Percentiles rank a stretch among this genome's conserved stretches.
phyloP scores from a whole-genome alignment of 2,329 filamentous ascomycete species.

The Sphaerulina populicola region DNA sequence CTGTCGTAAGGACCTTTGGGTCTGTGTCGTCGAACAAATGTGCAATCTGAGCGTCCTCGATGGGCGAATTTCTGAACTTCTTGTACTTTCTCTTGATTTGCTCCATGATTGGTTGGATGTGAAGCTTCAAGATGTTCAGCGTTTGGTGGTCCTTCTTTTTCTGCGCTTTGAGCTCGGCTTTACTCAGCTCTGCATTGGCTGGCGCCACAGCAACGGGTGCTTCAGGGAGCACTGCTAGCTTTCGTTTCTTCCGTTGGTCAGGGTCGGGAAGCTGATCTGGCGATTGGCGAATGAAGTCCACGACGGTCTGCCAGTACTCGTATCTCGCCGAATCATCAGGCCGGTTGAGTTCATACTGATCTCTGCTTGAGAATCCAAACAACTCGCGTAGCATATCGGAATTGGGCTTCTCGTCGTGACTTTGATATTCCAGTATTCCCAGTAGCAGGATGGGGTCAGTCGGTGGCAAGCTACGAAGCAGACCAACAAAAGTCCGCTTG shows the following conservation, averaged over 20 bases:
- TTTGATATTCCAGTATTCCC: slow-evolving; percentile 63
- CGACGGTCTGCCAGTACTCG: slow-evolving; percentile 69
- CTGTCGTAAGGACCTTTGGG: slow-evolving; percentile 55
- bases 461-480: slow-evolving; percentile 74
- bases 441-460: slow-evolving; percentile 84
- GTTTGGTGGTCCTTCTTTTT: slow-evolving; percentile 74
- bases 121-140: slow-evolving; percentile 78
- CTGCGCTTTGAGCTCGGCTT: slow-evolving; percentile 71
- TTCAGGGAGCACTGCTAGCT: slow-evolving; percentile 66
- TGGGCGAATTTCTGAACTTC: slow-evolving; percentile 73
- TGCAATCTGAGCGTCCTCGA: slow-evolving; percentile 63
- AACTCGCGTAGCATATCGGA: slow-evolving; percentile 60
- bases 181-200: slow-evolving; percentile 58
- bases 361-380: slow-evolving; percentile 78
- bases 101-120: slow-evolving; percentile 92
- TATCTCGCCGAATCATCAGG: slow-evolving; percentile 57
- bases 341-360: slow-evolving; percentile 60
- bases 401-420: slow-evolving; percentile 46
- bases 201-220: slow-evolving; percentile 45
- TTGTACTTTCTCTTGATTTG: slow-evolving; percentile 86
- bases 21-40: slow-evolving; percentile 82
- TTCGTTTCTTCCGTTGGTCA: slow-evolving; percentile 74
- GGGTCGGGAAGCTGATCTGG: slow-evolving; percentile 84
- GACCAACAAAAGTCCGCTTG: slow-evolving; percentile 72
- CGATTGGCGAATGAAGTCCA: slow-evolving; percentile 67